phyloP scores from a whole-genome alignment of 2,329 filamentous ascomycete genomes.

The Ophiocordyceps robertsii region DNA sequence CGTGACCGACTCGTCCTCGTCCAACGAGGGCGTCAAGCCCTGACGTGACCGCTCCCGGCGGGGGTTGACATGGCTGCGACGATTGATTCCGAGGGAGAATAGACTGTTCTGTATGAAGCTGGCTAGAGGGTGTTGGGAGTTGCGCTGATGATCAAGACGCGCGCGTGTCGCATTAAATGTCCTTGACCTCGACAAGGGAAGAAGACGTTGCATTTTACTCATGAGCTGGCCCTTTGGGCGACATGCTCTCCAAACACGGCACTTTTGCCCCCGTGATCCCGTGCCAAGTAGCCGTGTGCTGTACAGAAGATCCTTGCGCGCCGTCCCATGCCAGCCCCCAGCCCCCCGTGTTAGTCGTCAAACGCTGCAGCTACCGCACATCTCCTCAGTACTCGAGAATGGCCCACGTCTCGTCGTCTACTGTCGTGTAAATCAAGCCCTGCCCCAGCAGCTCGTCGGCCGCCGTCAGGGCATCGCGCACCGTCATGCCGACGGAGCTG shows the following conservation, averaged over 20 bases:
- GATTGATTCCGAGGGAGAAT: too few relatives aligned
- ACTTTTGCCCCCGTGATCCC: not conserved
- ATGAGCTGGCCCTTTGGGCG: not conserved
- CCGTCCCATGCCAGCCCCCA: not conserved
- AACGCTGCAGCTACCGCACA: not conserved
- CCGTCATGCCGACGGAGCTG: constrained; percentile 47
- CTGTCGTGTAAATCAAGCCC: constrained; percentile 76
- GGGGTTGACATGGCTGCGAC: too few relatives aligned
- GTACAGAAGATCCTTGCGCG: not conserved
- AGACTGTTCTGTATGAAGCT: too few relatives aligned
- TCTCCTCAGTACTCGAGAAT: constrained; percentile 46
- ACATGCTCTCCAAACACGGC: not conserved
- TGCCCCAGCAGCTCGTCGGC: constrained; percentile 64
- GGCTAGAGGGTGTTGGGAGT: too few relatives aligned
- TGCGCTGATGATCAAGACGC: too few relatives aligned
- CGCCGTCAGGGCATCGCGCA: constrained; percentile 59
- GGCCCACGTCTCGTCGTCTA: constrained; percentile 88
- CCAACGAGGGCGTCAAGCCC: constrained; percentile 3
- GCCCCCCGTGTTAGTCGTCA: not conserved
- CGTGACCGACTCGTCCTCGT: constrained; percentile 4
- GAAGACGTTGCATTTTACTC: not conserved
- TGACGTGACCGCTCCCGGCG: not conserved
- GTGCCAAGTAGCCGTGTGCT: not conserved
- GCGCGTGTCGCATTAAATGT: too few relatives aligned
- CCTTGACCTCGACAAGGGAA: not conserved